Base-by-base conservation (phyloP, 2,329 filamentous ascomycete species). In the Hymenoscyphus infarciens region DNA sequence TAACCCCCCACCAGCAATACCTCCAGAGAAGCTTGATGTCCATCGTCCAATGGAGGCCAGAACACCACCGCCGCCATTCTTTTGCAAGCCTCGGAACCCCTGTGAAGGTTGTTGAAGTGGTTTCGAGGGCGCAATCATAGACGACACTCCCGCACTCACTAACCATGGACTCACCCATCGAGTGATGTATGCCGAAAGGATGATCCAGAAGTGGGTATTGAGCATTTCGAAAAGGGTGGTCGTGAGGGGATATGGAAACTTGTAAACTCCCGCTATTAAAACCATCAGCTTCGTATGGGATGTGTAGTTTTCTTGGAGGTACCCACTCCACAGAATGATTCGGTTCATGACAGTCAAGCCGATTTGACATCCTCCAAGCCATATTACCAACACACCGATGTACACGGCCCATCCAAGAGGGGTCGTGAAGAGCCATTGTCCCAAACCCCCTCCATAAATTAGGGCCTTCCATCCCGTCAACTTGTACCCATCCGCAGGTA, bases 231-330 rank as follows among this genome's bases (percentile, higher is more conserved):
- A 69, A 31, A 81, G 77, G 0, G 81, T 82, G 58, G 78, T 76
- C 8, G 80, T 79, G 33, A 83, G 72, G 15, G 82, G 82, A 64
- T 82, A 83, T 1, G 79, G 79, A 64, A 84, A 83, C 67, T 80
- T 82, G 69, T 75, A 81, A 31, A 79, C 76, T 58, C 79, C 79
- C 62, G 78, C 75, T 76, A 73, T 65, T 68, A 70, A 63, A 38
- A 60, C 62, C 57, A 70, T 68, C 62, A 72, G 68, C 64, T 71
- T 72, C 57, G 64, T 72, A 65, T 73, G 68, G 35, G 64, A 64
- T 15, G 70, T 73, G 57, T 71, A 73, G 60, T 71, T 71, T 59
- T 67, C 65, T 63, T 67, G 61, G 45, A 72, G 67, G 64, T 70
- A 74, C 74, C 61, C 73, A 74, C 76, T 82, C 73, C 77, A 75